Percentiles rank a stretch among this genome's conserved stretches.
These are phyloP conservation scores for Simmondsia chinensis DNA, from an alignment of 148 eudicot species.

Conservation along the genomic window DNA sequence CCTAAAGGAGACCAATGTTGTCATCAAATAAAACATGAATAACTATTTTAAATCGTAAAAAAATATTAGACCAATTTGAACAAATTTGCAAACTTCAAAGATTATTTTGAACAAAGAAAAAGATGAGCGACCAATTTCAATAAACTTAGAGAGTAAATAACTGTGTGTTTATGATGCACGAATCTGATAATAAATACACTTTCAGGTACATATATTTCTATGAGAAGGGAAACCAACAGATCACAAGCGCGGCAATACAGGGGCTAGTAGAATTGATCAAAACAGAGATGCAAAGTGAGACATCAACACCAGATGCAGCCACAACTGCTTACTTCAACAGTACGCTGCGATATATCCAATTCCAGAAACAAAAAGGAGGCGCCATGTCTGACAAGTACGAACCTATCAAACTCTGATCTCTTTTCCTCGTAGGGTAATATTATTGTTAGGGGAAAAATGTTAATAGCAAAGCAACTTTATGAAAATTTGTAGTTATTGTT, in stretches of 20 bases:
- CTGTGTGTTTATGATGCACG: too few relatives aligned
- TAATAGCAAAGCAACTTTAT: too few relatives aligned
- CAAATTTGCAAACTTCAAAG: too few relatives aligned
- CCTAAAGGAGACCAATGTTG: too few relatives aligned
- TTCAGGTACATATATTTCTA: conserved; percentile 83
- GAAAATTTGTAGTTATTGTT: too few relatives aligned
- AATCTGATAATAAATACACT: conserved; percentile 7
- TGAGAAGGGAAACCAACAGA: conserved; percentile 82
- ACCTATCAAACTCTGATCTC: conserved; percentile 48
- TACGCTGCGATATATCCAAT: conserved; percentile 80
- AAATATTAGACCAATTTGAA: too few relatives aligned
- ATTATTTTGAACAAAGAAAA: too few relatives aligned
- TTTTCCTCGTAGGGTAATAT: not conserved
- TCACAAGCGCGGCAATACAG: conserved; percentile 66
- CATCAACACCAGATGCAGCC: conserved; percentile 35
- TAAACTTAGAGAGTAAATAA: too few relatives aligned
- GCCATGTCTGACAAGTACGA: conserved; percentile 79
- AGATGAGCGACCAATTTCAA: too few relatives aligned
- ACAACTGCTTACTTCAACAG: conserved; percentile 74
- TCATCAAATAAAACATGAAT: too few relatives aligned
- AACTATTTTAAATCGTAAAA: too few relatives aligned
- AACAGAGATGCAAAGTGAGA: conserved; percentile 81
- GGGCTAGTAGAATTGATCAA: conserved; percentile 75
- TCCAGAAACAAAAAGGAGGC: conserved; percentile 97
- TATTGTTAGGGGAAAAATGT: too few relatives aligned